A percentile compares a stretch with the other conserved stretches of the same genome.
phyloP scores from a whole-genome alignment of 2,329 filamentous ascomycete species.

The Hymenotorrendiella dingleyae region DNA sequence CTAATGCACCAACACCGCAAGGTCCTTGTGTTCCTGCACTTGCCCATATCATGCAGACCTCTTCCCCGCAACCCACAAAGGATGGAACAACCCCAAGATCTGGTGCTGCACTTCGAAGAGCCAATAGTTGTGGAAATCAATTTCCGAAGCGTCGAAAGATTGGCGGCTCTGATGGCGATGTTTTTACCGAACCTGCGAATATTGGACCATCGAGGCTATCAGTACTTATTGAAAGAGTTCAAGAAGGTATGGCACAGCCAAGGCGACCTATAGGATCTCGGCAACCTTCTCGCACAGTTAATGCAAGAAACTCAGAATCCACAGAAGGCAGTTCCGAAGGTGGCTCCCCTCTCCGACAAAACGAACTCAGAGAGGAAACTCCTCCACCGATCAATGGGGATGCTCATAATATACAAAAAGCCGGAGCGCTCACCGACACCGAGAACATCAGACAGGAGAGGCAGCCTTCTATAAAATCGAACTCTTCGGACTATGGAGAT shows the following conservation, averaged over 20 bases:
- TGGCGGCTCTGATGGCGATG: constrained; percentile 30
- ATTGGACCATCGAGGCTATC: constrained; percentile 49
- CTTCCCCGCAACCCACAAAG: constrained; percentile 57
- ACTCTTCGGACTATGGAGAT: constrained; percentile 30
- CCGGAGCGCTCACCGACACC: no score
- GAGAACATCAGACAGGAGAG: neutral
- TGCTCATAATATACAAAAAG: neutral
- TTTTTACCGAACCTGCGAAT: constrained; percentile 33
- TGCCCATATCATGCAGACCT: constrained; percentile 62
- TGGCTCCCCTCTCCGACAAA: neutral
- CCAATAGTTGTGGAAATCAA: constrained; percentile 63
- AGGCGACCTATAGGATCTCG: constrained; percentile 19
- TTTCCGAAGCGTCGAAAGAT: constrained; percentile 66
- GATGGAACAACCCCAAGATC: constrained; percentile 35
- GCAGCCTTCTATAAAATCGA: constrained; percentile 4
- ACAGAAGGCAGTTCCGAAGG: neutral
- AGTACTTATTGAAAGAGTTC: constrained; percentile 62
- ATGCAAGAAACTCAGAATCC: neutral
- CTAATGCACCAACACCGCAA: constrained; percentile 26
- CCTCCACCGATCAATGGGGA: no score
- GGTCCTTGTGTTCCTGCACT: constrained; percentile 45
- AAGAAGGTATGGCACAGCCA: constrained; percentile 38
- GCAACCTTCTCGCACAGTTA: neutral
- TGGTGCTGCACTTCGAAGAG: constrained; percentile 50
- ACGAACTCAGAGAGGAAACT: neutral